Conservation (phyloP, 768 basidiomycete species). For the Coprinopsis marcescibilis region DNA sequence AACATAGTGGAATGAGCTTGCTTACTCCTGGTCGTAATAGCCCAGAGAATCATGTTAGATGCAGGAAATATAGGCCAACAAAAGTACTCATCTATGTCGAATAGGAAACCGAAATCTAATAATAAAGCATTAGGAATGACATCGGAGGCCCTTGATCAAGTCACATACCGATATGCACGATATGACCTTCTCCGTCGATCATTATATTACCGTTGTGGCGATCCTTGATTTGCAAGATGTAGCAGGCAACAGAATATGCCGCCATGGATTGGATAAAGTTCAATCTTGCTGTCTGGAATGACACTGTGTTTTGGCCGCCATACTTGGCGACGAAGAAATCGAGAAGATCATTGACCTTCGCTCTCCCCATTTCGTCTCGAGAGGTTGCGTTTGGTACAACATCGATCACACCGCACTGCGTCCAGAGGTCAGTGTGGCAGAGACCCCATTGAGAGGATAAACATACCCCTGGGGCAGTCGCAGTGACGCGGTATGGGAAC, state of each 20-base stretch:
- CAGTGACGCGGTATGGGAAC: slow-evolving; percentile 94
- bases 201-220: slow-evolving; percentile 99
- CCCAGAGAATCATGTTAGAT: slow-evolving; percentile 11
- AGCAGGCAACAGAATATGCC: slow-evolving; percentile 96
- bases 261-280: slow-evolving; percentile 99
- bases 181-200: slow-evolving; percentile 97
- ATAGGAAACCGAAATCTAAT: slow-evolving; percentile 92
- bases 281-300: slow-evolving; percentile 87
- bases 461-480: slow-evolving; percentile 86
- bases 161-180: slow-evolving; percentile 83
- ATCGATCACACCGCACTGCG: slow-evolving; percentile 94
- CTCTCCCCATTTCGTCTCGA: slow-evolving; percentile 97
- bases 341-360: slow-evolving; percentile 93
- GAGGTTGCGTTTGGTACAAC: slow-evolving; percentile 98
- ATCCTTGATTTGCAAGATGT: slow-evolving; percentile 98
- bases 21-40: slow-evolving; percentile 65
- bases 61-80: slow-evolving; percentile 22
- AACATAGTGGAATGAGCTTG: slow-evolving; percentile 2
- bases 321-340: slow-evolving; percentile 94
- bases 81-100: slow-evolving; percentile 90
- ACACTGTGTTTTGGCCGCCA: slow-evolving; percentile 80
- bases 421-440: not conserved
- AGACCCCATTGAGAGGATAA: not conserved
- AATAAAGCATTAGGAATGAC: slow-evolving; percentile 4
- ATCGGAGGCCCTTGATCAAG: not conserved